phyloP scores from a whole-genome alignment of 768 basidiomycete genomes.

The Exidia glandulosa region DNA sequence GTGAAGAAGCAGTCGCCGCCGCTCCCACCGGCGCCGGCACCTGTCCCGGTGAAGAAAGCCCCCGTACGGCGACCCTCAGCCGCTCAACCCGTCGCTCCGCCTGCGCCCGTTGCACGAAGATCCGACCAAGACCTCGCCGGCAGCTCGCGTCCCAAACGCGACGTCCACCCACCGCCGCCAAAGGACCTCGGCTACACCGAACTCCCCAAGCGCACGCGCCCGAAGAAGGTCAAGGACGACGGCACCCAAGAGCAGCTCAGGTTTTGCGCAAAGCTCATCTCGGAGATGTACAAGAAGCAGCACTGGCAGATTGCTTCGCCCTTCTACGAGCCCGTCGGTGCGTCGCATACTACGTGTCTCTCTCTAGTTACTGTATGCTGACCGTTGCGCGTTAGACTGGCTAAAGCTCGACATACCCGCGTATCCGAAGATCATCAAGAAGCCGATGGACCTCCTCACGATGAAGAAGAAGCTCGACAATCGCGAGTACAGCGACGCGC shows the following conservation, averaged over 20 bases:
- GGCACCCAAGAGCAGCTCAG: slow-evolving; percentile 73
- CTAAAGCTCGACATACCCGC: slow-evolving; percentile 66
- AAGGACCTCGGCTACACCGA: slow-evolving; percentile 84
- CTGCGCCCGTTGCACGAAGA: neutral
- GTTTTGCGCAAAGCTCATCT: slow-evolving; percentile 66
- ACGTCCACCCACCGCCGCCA: slow-evolving; percentile 91
- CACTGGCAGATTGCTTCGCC: slow-evolving; percentile 61
- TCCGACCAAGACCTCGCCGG: slow-evolving; percentile 46
- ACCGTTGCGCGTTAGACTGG: slow-evolving; percentile 43
- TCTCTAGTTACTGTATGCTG: neutral
- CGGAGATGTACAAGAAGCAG: slow-evolving; percentile 69
- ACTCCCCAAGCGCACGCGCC: slow-evolving; percentile 49
- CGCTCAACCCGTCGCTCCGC: slow-evolving; percentile 47
- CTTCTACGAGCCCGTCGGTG: slow-evolving; percentile 92
- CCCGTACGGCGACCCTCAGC: slow-evolving; percentile 63
- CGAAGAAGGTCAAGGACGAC: slow-evolving; percentile 47
- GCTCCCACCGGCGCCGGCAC: slow-evolving; percentile 24
- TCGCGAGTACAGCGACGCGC: slow-evolving; percentile 63
- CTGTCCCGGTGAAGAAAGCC: slow-evolving; percentile 31
- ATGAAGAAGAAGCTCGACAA: slow-evolving; percentile 79
- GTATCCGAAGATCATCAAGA: slow-evolving; percentile 83
- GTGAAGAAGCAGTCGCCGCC: slow-evolving; percentile 30
- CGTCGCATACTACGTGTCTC: slow-evolving; percentile 24
- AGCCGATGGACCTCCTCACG: slow-evolving; percentile 89
- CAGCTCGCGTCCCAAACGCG: slow-evolving; percentile 82